Percentiles rank a stretch among this genome's conserved stretches.
Evolutionary conservation across 768 basidiomycete species (phyloP).

Genomic region (Mycena leptocephala): DNA sequence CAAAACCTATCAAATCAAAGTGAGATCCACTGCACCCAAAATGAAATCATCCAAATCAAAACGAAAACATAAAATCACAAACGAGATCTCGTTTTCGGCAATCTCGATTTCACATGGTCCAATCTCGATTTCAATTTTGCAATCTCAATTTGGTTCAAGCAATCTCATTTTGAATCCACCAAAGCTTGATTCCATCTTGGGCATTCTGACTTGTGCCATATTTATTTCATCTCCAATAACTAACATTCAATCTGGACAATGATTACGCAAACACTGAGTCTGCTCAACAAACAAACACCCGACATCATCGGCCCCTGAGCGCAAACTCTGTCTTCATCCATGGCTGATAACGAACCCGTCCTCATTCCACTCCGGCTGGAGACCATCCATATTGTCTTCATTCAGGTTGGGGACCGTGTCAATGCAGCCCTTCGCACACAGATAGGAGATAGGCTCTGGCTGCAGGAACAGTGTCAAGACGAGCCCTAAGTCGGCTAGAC

Average conservation of each 20-base stretch:
- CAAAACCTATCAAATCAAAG: neutral
- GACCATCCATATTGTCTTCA: slow-evolving; percentile 41
- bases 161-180: neutral
- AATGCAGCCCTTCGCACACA: slow-evolving; percentile 25
- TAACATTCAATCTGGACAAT: neutral
- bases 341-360: neutral
- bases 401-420: slow-evolving; percentile 25
- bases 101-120: neutral
- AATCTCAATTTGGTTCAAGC: neutral
- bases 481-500: no score
- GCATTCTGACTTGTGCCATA: neutral
- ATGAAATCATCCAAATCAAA: neutral
- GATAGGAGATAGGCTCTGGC: slow-evolving; percentile 17
- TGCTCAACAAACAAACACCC: neutral
- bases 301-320: neutral
- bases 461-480: no score
- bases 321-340: neutral
- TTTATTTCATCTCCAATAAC: neutral
- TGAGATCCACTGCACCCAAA: neutral
- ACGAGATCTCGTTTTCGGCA: neutral
- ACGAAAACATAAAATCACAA: neutral
- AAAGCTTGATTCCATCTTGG: neutral
- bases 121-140: neutral
- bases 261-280: neutral
- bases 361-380: slow-evolving; percentile 13